phyloP scores from a whole-genome alignment of 257 asterid species.

The Gardenia jasminoides region DNA sequence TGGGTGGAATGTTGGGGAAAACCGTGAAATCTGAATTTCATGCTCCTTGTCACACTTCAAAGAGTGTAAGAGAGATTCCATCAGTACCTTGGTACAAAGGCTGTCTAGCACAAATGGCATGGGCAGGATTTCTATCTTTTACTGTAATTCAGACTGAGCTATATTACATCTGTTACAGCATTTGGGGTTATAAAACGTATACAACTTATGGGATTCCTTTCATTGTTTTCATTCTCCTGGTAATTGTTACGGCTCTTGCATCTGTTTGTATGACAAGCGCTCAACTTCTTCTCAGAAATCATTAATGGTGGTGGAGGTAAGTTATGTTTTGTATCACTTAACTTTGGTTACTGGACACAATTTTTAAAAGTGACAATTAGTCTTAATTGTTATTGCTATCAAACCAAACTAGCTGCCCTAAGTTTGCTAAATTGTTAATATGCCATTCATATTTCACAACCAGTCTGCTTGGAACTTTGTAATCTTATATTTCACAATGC shows the following conservation, averaged over 20 bases:
- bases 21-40: conserved; percentile 5
- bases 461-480: no score
- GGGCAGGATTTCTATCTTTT: conserved; percentile 26
- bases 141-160: conserved; percentile 15
- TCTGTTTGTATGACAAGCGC: conserved; percentile 19
- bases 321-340: no score
- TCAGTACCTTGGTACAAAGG: conserved; percentile 16
- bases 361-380: no score
- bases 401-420: no score
- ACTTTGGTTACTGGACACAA: no score
- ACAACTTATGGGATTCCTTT: conserved; percentile 15
- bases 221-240: conserved; percentile 10
- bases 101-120: conserved; percentile 17
- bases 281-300: conserved; percentile 24
- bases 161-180: conserved; percentile 17
- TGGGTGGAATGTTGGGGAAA: conserved; percentile 22
- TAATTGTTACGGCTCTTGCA: conserved; percentile 21
- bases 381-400: no score
- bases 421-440: no score
- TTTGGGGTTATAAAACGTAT: conserved; percentile 27
- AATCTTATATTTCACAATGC: no score
- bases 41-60: conserved; percentile 22
- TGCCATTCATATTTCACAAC: no score
- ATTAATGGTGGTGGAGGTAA: conserved; percentile 34
- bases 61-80: conserved; percentile 26